A percentile compares a stretch with the other conserved stretches of the same genome.
Evolutionary conservation across 164 flowering plant species (phyloP).

Genomic region (Aristolochia fimbriata): DNA sequence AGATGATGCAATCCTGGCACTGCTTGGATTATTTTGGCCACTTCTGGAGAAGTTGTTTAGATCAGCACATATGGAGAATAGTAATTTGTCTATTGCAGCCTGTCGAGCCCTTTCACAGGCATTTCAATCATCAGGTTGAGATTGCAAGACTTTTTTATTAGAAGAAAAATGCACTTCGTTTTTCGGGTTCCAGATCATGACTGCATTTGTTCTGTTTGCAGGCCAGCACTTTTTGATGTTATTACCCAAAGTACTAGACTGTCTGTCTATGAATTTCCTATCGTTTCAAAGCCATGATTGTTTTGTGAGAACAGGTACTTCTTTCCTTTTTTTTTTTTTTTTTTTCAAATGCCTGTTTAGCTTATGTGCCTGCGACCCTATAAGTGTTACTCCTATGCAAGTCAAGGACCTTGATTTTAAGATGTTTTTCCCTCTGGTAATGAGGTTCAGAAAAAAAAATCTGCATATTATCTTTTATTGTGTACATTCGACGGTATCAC

Average conservation of each 20-base stretch:
- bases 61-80: conserved; percentile 70
- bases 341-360: no score
- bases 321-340: no score
- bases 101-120: conserved; percentile 92
- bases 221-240: conserved; percentile 65
- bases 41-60: conserved; percentile 63
- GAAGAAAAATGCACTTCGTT: background rate
- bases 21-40: conserved; percentile 78
- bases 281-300: conserved; percentile 76
- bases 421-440: no score
- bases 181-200: background rate
- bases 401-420: no score
- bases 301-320: conserved; percentile 76
- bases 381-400: no score
- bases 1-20: conserved; percentile 48
- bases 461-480: no score
- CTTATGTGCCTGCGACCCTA: no score
- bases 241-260: conserved; percentile 70
- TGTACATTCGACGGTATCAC: no score
- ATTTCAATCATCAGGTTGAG: conserved; percentile 70
- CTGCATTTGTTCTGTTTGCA: conserved; percentile 26
- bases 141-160: background rate
- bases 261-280: conserved; percentile 63
- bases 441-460: no score
- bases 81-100: conserved; percentile 67